A percentile compares a stretch with the other conserved stretches of the same genome.
Evolutionary conservation across 1,284 basidiomycete species (phyloP).

Genomic region (Xerocomus amazonicus): DNA sequence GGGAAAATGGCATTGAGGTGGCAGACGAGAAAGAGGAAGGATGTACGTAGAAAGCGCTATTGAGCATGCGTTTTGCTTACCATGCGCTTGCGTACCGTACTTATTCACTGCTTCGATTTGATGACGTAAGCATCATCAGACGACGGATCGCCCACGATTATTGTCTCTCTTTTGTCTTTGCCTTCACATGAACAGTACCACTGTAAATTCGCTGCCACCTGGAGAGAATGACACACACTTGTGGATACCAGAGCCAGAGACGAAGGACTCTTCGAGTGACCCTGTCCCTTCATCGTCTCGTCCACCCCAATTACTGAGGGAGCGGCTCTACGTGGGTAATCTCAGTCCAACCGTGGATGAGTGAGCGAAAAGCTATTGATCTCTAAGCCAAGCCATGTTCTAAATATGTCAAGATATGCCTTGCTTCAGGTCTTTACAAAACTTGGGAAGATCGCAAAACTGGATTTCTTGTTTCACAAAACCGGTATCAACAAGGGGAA

Average conservation of each 20-base stretch:
- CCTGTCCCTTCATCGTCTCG: slow-evolving; percentile 26
- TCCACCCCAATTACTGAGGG: slow-evolving; percentile 42
- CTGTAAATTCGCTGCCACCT: not conserved
- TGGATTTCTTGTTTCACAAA: slow-evolving; percentile 97
- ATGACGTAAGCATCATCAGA: too few species aligned
- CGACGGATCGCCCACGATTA: too few species aligned
- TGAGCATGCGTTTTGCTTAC: too few species aligned
- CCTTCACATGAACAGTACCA: too few species aligned
- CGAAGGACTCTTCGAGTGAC: too few species aligned
- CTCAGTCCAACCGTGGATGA: slow-evolving; percentile 87
- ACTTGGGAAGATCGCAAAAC: slow-evolving; percentile 87
- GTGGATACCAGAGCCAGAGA: slow-evolving; percentile 33
- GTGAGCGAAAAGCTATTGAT: slow-evolving; percentile 47
- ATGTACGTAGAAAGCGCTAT: too few species aligned
- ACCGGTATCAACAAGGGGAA: slow-evolving; percentile 85
- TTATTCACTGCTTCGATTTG: too few species aligned
- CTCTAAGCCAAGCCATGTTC: slow-evolving; percentile 3
- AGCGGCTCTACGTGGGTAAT: slow-evolving; percentile 90
- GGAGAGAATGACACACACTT: slow-evolving; percentile 19
- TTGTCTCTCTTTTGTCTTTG: too few species aligned
- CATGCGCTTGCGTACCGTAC: too few species aligned
- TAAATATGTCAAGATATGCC: slow-evolving; percentile 57
- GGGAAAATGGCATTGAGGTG: slow-evolving; percentile 6
- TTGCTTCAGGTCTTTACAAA: slow-evolving; percentile 88
- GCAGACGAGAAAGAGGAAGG: slow-evolving; percentile 10